Evolutionary conservation across 768 basidiomycete genomes (phyloP), one percentile per base, ranked within the genome.

Genomic region (Phanerochaete sordida): DNA sequence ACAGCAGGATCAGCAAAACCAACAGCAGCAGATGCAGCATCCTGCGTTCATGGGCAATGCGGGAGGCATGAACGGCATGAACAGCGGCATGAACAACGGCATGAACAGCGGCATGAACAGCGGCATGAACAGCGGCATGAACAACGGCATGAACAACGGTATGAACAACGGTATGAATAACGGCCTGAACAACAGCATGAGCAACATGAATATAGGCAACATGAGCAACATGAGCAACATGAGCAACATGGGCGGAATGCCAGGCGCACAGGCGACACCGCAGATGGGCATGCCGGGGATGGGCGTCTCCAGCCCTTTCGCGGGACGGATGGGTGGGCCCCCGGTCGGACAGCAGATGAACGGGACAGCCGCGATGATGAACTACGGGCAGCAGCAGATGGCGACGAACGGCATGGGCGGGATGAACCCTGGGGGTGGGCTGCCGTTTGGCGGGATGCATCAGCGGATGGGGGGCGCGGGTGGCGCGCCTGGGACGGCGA

Each of bases 391-490:
- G 13, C 50, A 16, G 39, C 58, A 43, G 50, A 54, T 52, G 37
- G 2, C 21, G 8, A 26, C 19, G 39, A 43, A 43, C 39, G 19
- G 19, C 39, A 19, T 35, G 33, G 13, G 19, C 7, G 45, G 5
- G 27, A 12, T 26, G 47, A 51, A 44, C 37, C 3, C 39, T 43
- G 8, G 44, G 23, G 50, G 43, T 44, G 46, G 52, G 19, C 37
- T 60, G 23, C 28, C 46, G 31, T 24, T 43, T 23, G 46, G 33
- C 15, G 16, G 23, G 45, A 55, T 67, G 57, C 72, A 74, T 30
- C 68, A 69, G 44, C 65, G 64, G 19, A 68, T 61, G 54, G 63
- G 65, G 27, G 66, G 67, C 54, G 62, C 58, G 8, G 59, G 62
- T 33, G 59, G 49, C 27, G 56, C 19, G 19, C 11, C 39, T 9